Evolutionary conservation across 306 rosid species (phyloP).

Genomic region (Trifolium dubium): DNA sequence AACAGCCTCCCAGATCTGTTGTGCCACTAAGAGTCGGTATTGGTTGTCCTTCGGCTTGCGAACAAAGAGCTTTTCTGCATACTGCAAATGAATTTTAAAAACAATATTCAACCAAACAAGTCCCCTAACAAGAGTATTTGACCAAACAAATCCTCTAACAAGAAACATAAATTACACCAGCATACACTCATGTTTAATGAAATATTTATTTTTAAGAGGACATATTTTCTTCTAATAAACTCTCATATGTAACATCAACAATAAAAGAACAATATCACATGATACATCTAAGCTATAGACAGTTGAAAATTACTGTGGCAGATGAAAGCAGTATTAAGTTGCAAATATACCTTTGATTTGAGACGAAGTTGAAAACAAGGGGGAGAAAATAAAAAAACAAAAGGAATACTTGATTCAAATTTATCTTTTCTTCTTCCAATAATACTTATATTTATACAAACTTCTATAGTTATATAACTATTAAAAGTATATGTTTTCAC

Average conservation of each 20-base stretch:
- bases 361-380: background rate
- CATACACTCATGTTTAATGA: too few species aligned
- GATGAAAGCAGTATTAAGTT: background rate
- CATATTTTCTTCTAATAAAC: too few species aligned
- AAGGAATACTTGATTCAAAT: too few species aligned
- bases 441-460: background rate
- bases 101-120: background rate
- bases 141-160: too few species aligned
- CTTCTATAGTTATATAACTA: background rate
- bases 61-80: constrained; percentile 90
- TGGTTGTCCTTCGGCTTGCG: constrained; percentile 84
- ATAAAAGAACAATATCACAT: background rate
- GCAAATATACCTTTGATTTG: background rate
- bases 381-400: background rate
- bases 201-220: background rate
- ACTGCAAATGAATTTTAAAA: constrained; percentile 48
- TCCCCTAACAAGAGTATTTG: background rate
- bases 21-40: constrained; percentile 71
- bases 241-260: background rate
- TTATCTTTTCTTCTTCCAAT: too few species aligned
- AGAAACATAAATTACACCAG: too few species aligned
- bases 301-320: too few species aligned
- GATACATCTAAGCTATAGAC: background rate
- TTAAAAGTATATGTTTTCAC: background rate
- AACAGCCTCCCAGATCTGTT: constrained; percentile 91